phyloP scores from a whole-genome alignment of 2,329 filamentous ascomycete genomes.

The Fusarium camptoceras region DNA sequence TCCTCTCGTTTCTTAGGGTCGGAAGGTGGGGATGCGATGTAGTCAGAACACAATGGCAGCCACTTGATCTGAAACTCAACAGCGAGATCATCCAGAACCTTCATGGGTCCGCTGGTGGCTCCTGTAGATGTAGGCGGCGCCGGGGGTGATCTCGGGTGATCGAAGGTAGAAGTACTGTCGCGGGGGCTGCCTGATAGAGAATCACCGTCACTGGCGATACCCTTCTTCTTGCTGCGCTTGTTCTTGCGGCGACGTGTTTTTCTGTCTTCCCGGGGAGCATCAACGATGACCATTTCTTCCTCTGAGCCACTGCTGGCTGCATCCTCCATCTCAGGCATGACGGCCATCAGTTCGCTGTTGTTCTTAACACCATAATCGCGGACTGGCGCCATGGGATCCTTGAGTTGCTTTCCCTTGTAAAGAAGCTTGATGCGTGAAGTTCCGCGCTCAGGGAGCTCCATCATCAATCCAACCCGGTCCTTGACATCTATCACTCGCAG shows the following conservation, averaged over 20 bases:
- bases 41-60: conserved; percentile 73
- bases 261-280: conserved; percentile 51
- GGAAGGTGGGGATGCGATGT: conserved; percentile 69
- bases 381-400: conserved; percentile 69
- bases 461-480: conserved; percentile 73
- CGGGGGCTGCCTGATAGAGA: conserved; percentile 56
- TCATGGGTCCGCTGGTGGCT: conserved; percentile 53
- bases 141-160: conserved; percentile 43
- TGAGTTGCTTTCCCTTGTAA: conserved; percentile 79
- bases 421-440: conserved; percentile 71
- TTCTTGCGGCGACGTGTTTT: conserved; percentile 58
- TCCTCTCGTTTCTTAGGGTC: conserved; percentile 76
- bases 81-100: conserved; percentile 75
- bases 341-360: conserved; percentile 68
- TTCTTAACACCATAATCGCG: conserved; percentile 72
- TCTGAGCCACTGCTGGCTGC: conserved; percentile 55
- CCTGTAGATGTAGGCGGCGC: conserved; percentile 41
- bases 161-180: conserved; percentile 58
- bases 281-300: conserved; percentile 59
- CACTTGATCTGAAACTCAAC: conserved; percentile 72
- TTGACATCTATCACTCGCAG: conserved; percentile 74
- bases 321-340: conserved; percentile 55
- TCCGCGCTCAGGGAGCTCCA: conserved; percentile 69
- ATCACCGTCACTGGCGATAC: conserved; percentile 51
- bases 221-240: conserved; percentile 54